Evolutionary conservation across 139 green algal genomes (phyloP), one percentile per base, ranked within the genome.

Genomic region (Microglena sp.): DNA sequence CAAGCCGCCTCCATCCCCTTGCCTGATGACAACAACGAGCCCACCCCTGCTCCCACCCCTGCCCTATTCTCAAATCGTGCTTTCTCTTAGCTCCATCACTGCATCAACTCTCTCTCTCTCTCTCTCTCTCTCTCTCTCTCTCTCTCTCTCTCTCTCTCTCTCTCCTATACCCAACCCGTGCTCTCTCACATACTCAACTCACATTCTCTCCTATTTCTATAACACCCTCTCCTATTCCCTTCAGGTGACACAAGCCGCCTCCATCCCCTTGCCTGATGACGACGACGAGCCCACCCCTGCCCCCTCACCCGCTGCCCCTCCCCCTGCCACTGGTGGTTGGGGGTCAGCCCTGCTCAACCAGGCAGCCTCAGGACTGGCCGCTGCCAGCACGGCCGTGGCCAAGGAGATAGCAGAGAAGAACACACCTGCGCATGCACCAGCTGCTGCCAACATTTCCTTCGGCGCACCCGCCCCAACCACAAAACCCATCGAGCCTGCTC

Each of bases 191-290:
- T n/a, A n/a, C n/a, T n/a, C n/a, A n/a, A n/a, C n/a, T n/a, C n/a
- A n/a, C n/a, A n/a, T n/a, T n/a, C n/a, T n/a, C n/a, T n/a, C n/a
- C n/a, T n/a, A n/a, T n/a, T n/a, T n/a, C n/a, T n/a, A n/a, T n/a
- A n/a, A n/a, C n/a, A n/a, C n/a, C n/a, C n/a, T n/a, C n/a, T n/a
- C n/a, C n/a, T n/a, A n/a, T n/a, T n/a, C n/a, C n/a, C n/a, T n/a
- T 27, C 54, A 75, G 69, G 70, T 76, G 2, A 32, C n/a, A 2
- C 36, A 60, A 15, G 70, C 70, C 7, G 57, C 70, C 0, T 35
- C 46, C 5, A 58, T 71, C 24, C 70, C 70, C 18, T 60, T 76
- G 22, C 70, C 70, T 4, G 57, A 68, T 22, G 63, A 77, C 6
- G 64, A 72, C 8, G 70, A 77, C 0, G 64, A 72, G 40, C 50